These are phyloP conservation scores for Elsinoe australis DNA, from an alignment of 2,329 filamentous ascomycete genomes.

Conservation along the genomic window DNA sequence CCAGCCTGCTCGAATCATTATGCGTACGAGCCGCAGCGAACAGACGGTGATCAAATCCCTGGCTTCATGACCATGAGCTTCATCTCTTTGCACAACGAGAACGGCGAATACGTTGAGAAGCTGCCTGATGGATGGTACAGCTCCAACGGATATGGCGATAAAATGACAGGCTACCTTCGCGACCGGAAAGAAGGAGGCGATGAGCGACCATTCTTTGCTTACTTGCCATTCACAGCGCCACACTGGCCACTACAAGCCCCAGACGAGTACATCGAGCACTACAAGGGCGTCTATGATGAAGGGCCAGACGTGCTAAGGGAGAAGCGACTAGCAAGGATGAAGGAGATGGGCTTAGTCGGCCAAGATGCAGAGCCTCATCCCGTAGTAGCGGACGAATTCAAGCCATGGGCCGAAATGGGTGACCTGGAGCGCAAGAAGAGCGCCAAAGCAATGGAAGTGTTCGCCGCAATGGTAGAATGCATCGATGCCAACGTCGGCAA, in stretches of 20 bases:
- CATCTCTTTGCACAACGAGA: slow-evolving; percentile 35
- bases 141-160: slow-evolving; percentile 34
- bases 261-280: slow-evolving; percentile 48
- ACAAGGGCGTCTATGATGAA: slow-evolving; percentile 53
- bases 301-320: slow-evolving; percentile 51
- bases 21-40: slow-evolving; percentile 44
- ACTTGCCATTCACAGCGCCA: slow-evolving; percentile 54
- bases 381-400: slow-evolving; percentile 43
- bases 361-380: slow-evolving; percentile 46
- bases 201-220: slow-evolving; percentile 50
- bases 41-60: slow-evolving; percentile 31
- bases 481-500: slow-evolving; percentile 56
- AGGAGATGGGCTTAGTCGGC: slow-evolving; percentile 50
- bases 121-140: slow-evolving; percentile 35
- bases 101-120: slow-evolving; percentile 35
- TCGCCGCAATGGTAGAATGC: slow-evolving; percentile 56
- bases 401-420: slow-evolving; percentile 43
- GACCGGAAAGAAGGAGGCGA: slow-evolving; percentile 32
- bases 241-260: slow-evolving; percentile 58
- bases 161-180: slow-evolving; percentile 34
- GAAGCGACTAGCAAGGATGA: slow-evolving; percentile 47
- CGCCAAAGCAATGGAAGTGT: slow-evolving; percentile 52
- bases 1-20: slow-evolving; percentile 55
- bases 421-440: slow-evolving; percentile 43
- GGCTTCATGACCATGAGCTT: slow-evolving; percentile 38